Conservation (phyloP, 208 protist genomes). For the Naegleria fowleri region DNA sequence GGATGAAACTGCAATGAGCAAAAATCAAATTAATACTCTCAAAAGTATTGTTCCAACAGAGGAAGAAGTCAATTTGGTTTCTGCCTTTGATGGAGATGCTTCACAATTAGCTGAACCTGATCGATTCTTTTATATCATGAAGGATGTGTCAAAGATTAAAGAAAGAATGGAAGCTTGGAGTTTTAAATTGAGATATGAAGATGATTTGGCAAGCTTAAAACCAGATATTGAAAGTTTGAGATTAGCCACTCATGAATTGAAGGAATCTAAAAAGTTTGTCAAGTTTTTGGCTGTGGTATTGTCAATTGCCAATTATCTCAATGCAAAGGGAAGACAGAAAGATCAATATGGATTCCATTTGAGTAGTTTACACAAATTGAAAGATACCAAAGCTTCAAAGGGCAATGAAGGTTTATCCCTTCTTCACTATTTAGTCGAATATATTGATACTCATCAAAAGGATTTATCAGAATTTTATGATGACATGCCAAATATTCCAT, state of each 20-base stretch:
- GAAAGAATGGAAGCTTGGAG: conserved; percentile 9
- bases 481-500: not conserved
- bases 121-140: not conserved
- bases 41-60: conserved; percentile 1
- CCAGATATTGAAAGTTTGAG: conserved; percentile 21
- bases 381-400: conserved; percentile 23
- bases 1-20: not conserved
- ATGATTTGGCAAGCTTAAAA: conserved; percentile 9
- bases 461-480: not conserved
- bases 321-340: conserved; percentile 10
- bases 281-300: conserved; percentile 17
- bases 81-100: not conserved
- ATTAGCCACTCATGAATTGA: not conserved
- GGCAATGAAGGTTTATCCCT: not conserved
- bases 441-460: not conserved
- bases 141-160: not conserved
- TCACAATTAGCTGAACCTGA: conserved; percentile 6
- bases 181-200: conserved; percentile 10
- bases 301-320: conserved; percentile 19
- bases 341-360: conserved; percentile 27
- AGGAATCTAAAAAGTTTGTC: conserved; percentile 18
- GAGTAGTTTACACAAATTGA: not conserved
- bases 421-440: not conserved
- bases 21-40: not conserved
- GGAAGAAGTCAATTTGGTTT: not conserved